A percentile compares a stretch with the other conserved stretches of the same genome.
phyloP scores from a whole-genome alignment of 805 yeast species.

The Suhomyces sp. region DNA sequence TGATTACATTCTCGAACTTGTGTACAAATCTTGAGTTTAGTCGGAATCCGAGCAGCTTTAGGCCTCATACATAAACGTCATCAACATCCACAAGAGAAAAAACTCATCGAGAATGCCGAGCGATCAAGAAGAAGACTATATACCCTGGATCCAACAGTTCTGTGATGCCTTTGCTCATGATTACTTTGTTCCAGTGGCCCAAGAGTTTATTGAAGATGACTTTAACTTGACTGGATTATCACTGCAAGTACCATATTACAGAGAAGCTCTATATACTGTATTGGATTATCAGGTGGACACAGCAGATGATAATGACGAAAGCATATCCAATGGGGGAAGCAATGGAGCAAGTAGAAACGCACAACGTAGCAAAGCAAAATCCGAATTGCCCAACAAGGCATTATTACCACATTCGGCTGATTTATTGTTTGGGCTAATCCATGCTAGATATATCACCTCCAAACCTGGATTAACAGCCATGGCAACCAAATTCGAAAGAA shows the following conservation, averaged over 20 bases:
- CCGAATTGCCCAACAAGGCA: slow-evolving; percentile 65
- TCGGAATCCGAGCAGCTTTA: not conserved
- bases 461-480: slow-evolving; percentile 85
- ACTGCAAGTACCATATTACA: slow-evolving; percentile 81
- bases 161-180: slow-evolving; percentile 81
- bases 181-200: slow-evolving; percentile 86
- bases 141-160: slow-evolving; percentile 80
- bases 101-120: slow-evolving; percentile 29
- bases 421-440: slow-evolving; percentile 87
- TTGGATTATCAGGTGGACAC: slow-evolving; percentile 72
- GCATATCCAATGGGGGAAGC: slow-evolving; percentile 6
- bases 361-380: slow-evolving; percentile 33
- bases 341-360: slow-evolving; percentile 9
- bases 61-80: not conserved
- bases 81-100: not conserved
- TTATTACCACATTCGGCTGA: slow-evolving; percentile 88
- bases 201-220: slow-evolving; percentile 93
- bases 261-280: slow-evolving; percentile 88
- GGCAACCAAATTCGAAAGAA: slow-evolving; percentile 91
- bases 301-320: slow-evolving; percentile 31
- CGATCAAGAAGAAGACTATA: slow-evolving; percentile 53
- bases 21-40: not conserved
- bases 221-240: slow-evolving; percentile 90
- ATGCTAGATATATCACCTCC: slow-evolving; percentile 85
- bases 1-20: not conserved